Base-by-base conservation (phyloP, 148 eudicot species). In the Oxyria digyna region DNA sequence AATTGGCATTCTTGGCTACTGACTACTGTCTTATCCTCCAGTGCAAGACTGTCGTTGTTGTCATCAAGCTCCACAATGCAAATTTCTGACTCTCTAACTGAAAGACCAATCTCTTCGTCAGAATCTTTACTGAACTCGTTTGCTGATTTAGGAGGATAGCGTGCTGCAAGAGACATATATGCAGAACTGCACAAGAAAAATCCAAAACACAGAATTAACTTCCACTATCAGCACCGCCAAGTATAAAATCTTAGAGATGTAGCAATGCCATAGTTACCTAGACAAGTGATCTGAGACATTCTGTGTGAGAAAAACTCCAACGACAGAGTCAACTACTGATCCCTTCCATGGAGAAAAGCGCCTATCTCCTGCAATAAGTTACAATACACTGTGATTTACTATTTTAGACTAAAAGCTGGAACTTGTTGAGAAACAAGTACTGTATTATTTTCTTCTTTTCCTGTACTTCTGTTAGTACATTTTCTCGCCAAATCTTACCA, bases 321-420 rank as follows among this genome's bases (percentile, higher is more conserved):
- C 78, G 37, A 95, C 99, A 17, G 99, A 95, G 79, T 95, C 99
- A 62, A 95, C 74, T 63, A 95, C 94, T 62, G 99, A 95, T 62
- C 99, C 99, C 82, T 95, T 95, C 99, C 99, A 95, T 17, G 84
- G 88, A 69, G 97, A 80, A 73, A 95, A 95, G 68, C 97, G 96
- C 40, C 99, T 81, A 80, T 95, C 99, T 48, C 99, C 99, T 95
- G 91, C 67, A 76, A 31, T 27, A 68, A 68, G 31, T 37, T 55
- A 41, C 42, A 43, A 27, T 29, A 59, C 31, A 38, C 9, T 54
- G 20, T 59, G 10, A 31, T 15, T 12, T 29, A 15, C 37, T 31
- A 6, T 9, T 31, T 59, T 29, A 59, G 9, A 29, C n/a, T 57
- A 4, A 26, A 13, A 59, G 37, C 37, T 29, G 37, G 37, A 26